These are phyloP conservation scores for Trametes gibbosa DNA, from an alignment of 768 basidiomycete species.

Conservation along the genomic window DNA sequence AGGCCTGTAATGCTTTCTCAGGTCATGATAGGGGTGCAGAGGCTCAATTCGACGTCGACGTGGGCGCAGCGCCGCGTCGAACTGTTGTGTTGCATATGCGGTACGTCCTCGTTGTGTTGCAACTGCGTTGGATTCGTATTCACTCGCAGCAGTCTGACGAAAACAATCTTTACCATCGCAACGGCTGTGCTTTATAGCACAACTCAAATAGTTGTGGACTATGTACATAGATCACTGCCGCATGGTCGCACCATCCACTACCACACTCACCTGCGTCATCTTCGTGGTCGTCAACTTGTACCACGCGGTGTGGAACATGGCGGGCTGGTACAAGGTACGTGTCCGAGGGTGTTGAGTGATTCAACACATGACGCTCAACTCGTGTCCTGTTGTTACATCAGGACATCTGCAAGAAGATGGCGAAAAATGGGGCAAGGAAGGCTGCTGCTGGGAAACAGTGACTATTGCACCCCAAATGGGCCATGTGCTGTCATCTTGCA, in stretches of 20 bases:
- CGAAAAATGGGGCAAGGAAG: background rate
- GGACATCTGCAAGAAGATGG: background rate
- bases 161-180: background rate
- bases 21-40: background rate
- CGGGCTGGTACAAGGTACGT: background rate
- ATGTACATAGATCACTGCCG: background rate
- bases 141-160: background rate
- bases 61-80: too few species aligned
- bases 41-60: conserved; percentile 8
- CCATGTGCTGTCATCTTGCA: too few species aligned
- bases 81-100: conserved; percentile 1
- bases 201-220: background rate
- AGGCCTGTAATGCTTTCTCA: too few species aligned
- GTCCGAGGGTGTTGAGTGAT: background rate
- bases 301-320: background rate
- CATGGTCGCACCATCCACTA: background rate
- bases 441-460: background rate
- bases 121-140: too few species aligned
- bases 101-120: background rate
- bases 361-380: background rate
- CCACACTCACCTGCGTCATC: background rate
- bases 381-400: background rate
- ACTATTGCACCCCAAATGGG: too few species aligned
- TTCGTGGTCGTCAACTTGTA: background rate
- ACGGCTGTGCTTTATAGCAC: background rate